Percentiles rank a stretch among this genome's conserved stretches.
phyloP scores from a whole-genome alignment of 2,329 filamentous ascomycete species.

The Fusarium begoniae region DNA sequence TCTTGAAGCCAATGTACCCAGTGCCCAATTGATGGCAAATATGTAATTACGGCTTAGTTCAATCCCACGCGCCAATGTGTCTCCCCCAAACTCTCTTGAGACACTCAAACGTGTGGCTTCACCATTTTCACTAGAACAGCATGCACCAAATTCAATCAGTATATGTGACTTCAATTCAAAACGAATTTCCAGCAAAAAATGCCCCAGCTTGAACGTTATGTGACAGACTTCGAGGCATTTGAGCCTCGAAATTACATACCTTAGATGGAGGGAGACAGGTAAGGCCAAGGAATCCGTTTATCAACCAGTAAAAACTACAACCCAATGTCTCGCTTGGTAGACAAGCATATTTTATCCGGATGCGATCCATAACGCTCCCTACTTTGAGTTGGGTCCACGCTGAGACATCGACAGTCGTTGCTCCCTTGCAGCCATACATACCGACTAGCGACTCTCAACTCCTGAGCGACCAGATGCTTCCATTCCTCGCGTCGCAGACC shows the following conservation, averaged over 20 bases:
- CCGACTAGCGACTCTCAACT: neutral
- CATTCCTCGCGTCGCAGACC: neutral
- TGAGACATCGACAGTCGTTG: neutral
- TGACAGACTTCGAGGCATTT: neutral
- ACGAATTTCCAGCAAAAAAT: rapidly evolving
- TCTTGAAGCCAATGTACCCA: rapidly evolving
- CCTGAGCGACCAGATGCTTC: no score
- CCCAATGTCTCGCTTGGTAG: neutral
- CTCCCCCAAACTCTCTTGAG: neutral
- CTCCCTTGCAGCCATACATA: neutral
- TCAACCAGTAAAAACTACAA: neutral
- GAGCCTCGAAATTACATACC: neutral
- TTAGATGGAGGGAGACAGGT: no score
- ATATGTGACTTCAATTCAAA: no score
- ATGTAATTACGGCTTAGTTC: neutral
- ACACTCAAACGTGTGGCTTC: neutral
- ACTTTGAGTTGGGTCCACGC: neutral
- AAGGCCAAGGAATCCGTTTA: neutral
- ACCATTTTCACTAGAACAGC: neutral
- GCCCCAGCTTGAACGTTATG: rapidly evolving
- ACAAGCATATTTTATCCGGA: neutral
- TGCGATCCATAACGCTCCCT: no score
- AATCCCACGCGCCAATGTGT: neutral
- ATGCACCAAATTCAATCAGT: rapidly evolving
- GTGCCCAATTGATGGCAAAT: no score